A percentile compares a stretch with the other conserved stretches of the same genome.
These are phyloP conservation scores for Tetracladium maxilliforme DNA, from an alignment of 2,329 filamentous ascomycete genomes.

Conservation along the genomic window DNA sequence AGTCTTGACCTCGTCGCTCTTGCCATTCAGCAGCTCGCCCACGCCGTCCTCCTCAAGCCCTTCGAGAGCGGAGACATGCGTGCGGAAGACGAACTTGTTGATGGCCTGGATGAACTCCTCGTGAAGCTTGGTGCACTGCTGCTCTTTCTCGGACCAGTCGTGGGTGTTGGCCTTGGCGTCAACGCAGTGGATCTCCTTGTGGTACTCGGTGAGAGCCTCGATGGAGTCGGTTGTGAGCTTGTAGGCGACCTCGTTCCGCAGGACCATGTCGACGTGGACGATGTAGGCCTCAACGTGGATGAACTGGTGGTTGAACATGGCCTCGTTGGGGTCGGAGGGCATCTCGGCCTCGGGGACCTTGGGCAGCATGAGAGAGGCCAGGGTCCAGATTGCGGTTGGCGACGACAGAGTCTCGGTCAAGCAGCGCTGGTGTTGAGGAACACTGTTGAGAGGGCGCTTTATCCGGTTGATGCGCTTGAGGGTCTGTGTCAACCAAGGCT, in stretches of 20 bases:
- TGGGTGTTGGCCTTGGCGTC: constrained; percentile 82
- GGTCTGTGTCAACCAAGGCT: constrained; percentile 93
- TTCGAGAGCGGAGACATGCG: constrained; percentile 77
- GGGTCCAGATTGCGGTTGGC: constrained; percentile 81
- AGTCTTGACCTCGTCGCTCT: constrained; percentile 85
- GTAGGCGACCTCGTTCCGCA: constrained; percentile 93
- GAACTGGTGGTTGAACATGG: constrained; percentile 83
- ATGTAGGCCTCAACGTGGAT: constrained; percentile 94
- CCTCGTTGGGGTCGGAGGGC: constrained; percentile 71
- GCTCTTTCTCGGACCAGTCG: constrained; percentile 93
- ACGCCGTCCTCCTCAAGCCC: constrained; percentile 93
- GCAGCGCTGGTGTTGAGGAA: constrained; percentile 88
- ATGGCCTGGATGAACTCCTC: constrained; percentile 92
- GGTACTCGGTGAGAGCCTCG: constrained; percentile 82
- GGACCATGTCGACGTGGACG: constrained; percentile 97
- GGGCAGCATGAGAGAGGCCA: constrained; percentile 83
- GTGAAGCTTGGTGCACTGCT: constrained; percentile 92
- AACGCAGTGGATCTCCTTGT: constrained; percentile 88
- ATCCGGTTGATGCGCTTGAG: constrained; percentile 93
- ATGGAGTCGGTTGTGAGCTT: constrained; percentile 95
- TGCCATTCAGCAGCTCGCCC: constrained; percentile 81
- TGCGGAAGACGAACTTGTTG: constrained; percentile 94
- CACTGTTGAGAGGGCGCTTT: constrained; percentile 94
- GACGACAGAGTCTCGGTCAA: constrained; percentile 89
- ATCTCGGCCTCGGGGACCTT: constrained; percentile 80